phyloP scores from a whole-genome alignment of 73 alveolate species.

The Paramecium sonneborni region DNA sequence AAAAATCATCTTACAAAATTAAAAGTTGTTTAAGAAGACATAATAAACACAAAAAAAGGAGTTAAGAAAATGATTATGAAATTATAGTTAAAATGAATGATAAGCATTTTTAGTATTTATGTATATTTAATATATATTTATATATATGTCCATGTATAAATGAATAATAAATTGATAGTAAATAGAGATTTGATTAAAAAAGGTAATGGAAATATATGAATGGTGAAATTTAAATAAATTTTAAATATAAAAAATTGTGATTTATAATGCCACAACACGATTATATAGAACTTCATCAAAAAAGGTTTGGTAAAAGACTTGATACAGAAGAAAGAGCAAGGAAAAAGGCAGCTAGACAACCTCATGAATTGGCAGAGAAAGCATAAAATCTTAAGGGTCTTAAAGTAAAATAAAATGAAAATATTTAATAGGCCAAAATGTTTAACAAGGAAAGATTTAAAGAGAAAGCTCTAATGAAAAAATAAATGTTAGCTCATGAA shows the following conservation, averaged over 20 bases:
- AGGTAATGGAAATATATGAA: background rate
- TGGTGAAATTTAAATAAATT: background rate
- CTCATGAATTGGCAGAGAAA: constrained; percentile 87
- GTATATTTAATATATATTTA: too few species aligned
- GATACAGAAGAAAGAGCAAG: constrained; percentile 92
- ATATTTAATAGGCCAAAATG: constrained; percentile 80
- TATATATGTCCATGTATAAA: too few species aligned
- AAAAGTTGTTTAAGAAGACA: background rate
- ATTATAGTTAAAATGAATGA: constrained; percentile 11
- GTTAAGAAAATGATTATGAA: constrained; percentile 6
- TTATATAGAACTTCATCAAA: constrained; percentile 91
- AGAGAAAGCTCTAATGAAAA: constrained; percentile 97
- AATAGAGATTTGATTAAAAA: too few species aligned
- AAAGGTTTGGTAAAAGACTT: constrained; percentile 93
- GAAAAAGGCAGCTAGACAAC: constrained; percentile 94
- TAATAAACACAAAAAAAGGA: constrained; percentile 8
- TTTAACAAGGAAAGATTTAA: constrained; percentile 93
- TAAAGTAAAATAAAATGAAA: constrained; percentile 54
- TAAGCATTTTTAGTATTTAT: background rate
- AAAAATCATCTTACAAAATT: background rate
- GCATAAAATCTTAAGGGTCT: constrained; percentile 92
- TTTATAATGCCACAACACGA: constrained; percentile 94
- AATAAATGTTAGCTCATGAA: constrained; percentile 94
- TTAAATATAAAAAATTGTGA: constrained; percentile 16
- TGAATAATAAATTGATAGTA: background rate